These are phyloP conservation scores for Maudiozyma humilis DNA, from an alignment of 1,139 yeast genomes.

Conservation along the genomic window DNA sequence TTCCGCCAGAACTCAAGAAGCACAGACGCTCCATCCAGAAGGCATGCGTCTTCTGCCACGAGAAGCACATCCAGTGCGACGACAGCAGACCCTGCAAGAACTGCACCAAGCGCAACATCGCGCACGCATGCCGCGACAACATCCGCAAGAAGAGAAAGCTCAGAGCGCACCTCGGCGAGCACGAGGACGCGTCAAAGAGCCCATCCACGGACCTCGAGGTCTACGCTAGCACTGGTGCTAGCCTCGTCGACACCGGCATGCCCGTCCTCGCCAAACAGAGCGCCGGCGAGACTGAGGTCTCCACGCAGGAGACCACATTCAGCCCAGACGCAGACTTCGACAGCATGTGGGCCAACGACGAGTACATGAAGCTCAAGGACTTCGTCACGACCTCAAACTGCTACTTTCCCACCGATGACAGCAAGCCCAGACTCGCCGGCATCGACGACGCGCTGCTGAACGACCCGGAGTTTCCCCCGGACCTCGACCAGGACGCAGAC, in stretches of 20 bases:
- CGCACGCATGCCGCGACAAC: constrained; percentile 49
- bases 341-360: constrained; percentile 39
- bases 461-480: neutral
- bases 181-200: neutral
- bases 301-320: constrained; percentile 1
- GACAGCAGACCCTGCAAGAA: constrained; percentile 56
- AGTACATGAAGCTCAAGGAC: constrained; percentile 52
- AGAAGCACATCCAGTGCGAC: constrained; percentile 63
- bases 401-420: neutral
- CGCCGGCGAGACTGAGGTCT: neutral
- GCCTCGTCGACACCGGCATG: neutral
- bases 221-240: neutral
- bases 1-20: constrained; percentile 42
- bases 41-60: constrained; percentile 66
- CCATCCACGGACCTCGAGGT: constrained; percentile 1
- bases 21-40: constrained; percentile 53
- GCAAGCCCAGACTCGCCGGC: neutral
- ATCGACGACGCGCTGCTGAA: neutral
- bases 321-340: constrained; percentile 15
- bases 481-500: neutral
- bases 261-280: neutral
- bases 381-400: constrained; percentile 30
- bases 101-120: constrained; percentile 54
- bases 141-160: constrained; percentile 39
- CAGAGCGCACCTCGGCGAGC: constrained; percentile 1